These are phyloP conservation scores for Coix lacrymajobi DNA, from an alignment of 176 grass and related monocot genomes.

Conservation along the genomic window DNA sequence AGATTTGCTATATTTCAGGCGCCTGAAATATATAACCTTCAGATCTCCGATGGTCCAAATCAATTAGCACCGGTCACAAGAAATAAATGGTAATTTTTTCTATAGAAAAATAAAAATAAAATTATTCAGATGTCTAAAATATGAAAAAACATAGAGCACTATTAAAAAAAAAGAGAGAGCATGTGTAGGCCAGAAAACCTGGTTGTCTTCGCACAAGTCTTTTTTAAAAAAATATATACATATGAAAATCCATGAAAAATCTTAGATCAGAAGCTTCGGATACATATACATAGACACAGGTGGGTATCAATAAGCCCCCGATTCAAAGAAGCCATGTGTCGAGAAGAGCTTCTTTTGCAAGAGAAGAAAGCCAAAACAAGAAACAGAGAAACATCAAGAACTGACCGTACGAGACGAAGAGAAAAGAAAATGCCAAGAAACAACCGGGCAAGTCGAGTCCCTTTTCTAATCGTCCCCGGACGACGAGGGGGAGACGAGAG, in stretches of 20 bases:
- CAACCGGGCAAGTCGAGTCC: background rate
- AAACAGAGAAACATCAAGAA: background rate
- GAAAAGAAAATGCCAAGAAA: background rate
- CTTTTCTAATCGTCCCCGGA: background rate
- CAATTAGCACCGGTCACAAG: too few relatives aligned
- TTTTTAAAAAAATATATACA: background rate
- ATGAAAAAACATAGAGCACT: too few relatives aligned
- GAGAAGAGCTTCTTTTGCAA: background rate
- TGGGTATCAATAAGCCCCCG: background rate
- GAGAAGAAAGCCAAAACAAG: background rate
- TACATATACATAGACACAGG: too few relatives aligned
- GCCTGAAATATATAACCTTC: too few relatives aligned
- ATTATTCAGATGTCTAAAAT: too few relatives aligned
- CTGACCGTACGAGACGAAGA: background rate
- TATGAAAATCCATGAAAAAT: background rate
- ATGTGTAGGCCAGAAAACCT: background rate
- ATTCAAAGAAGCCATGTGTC: background rate
- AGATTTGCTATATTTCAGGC: too few relatives aligned
- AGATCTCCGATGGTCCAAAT: too few relatives aligned
- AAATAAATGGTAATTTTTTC: too few relatives aligned
- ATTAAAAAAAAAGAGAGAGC: too few relatives aligned
- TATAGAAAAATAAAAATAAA: too few relatives aligned
- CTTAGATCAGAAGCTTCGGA: background rate
- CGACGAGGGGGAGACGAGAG: background rate
- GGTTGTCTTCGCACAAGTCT: background rate